phyloP scores from a whole-genome alignment of 306 rosid species.

The Dryas drummondii region DNA sequence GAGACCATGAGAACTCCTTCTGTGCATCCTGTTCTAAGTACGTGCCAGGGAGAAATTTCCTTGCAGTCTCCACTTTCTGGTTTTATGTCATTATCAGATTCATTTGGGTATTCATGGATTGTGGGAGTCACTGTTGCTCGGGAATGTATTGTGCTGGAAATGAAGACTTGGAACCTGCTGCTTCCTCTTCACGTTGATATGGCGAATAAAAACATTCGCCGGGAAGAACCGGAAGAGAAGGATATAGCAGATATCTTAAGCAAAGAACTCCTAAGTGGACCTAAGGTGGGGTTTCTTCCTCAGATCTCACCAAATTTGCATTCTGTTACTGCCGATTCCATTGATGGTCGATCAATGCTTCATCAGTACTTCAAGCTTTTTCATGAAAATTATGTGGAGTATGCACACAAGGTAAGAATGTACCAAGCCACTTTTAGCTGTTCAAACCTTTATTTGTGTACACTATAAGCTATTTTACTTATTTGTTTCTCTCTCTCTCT shows the following conservation, averaged over 20 bases:
- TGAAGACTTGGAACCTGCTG: slow-evolving; percentile 77
- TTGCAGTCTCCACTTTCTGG: slow-evolving; percentile 65
- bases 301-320: slow-evolving; percentile 70
- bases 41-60: slow-evolving; percentile 74
- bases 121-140: slow-evolving; percentile 66
- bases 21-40: slow-evolving; percentile 81
- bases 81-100: slow-evolving; percentile 83
- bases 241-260: slow-evolving; percentile 63
- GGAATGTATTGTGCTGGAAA: slow-evolving; percentile 82
- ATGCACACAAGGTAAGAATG: slow-evolving; percentile 81
- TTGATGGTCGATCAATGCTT: slow-evolving; percentile 85
- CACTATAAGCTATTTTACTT: neutral
- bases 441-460: neutral
- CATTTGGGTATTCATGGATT: slow-evolving; percentile 97
- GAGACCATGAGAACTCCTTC: slow-evolving; percentile 82
- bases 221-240: slow-evolving; percentile 49
- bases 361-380: slow-evolving; percentile 93
- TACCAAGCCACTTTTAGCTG: slow-evolving; percentile 12
- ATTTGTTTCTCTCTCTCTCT: neutral
- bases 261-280: slow-evolving; percentile 84
- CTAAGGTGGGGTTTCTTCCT: slow-evolving; percentile 77
- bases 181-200: slow-evolving; percentile 59
- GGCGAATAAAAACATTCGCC: slow-evolving; percentile 39
- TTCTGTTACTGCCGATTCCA: slow-evolving; percentile 83
- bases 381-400: slow-evolving; percentile 91